Evolutionary conservation across 208 protist genomes (phyloP), one percentile per base, ranked within the genome.

Genomic region (Wallacemonas sp.): DNA sequence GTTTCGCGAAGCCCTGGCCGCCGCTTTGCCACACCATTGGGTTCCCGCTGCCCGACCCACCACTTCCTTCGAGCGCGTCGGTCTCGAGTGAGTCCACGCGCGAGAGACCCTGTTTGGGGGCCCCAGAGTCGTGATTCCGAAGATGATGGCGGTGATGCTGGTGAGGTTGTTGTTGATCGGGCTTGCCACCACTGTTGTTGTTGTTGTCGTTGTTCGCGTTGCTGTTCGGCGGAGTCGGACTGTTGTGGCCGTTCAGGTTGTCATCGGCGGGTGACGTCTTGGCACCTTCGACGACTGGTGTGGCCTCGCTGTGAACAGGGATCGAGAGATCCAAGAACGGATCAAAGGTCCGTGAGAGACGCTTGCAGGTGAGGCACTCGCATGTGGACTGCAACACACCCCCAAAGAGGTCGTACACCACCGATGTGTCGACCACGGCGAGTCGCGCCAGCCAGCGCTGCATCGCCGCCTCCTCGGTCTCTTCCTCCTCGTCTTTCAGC

Each of bases 391-490:
- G 70, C 34, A 85, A 62, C 16, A 92, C 68, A 11, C 90, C 90
- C 36, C 90, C 87, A 68, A 93, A 93, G 72, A 79, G 62, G 68
- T 93, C 85, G 68, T 93, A 96, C n/a, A 96, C 74, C 12, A 77
- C 65, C 16, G 81, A 91, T 62, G 90, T 57, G 61, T 92, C 86
- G 21, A 85, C 55, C 36, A 49, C 21, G 21, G 72, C 56, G 55
- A 90, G 67, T 43, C 88, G 74, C 36, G 67, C 32, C 49, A 64
- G 63, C 90, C 83, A 96, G 14, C 78, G 78, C 61, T 16, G n/a
- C 68, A 83, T 74, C 6, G 76, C 68, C 26, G 72, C 67, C 8
- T 63, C 52, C 68, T 90, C 86, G 19, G 61, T 61, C 47, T 92
- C 85, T 33, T 85, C 58, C 38, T 81, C 78, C 33, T 88, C 55